Conservation (phyloP, 163 green algal species). For the Scenedesmus sp. region DNA sequence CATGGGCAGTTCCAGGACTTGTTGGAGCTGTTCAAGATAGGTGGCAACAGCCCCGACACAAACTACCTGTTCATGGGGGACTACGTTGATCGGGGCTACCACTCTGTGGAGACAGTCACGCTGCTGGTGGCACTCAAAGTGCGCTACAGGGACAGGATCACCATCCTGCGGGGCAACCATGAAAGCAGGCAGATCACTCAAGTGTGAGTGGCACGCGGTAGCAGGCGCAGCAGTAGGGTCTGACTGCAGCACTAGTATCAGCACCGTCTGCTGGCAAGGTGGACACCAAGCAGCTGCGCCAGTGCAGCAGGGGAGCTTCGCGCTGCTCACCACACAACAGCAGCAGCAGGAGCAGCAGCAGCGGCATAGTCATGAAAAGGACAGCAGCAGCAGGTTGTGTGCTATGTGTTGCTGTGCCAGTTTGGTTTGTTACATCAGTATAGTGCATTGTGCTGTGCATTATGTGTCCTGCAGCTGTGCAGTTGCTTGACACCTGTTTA, state of each 20-base stretch:
- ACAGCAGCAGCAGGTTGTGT: too few relatives aligned
- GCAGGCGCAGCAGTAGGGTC: neutral
- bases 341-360: neutral
- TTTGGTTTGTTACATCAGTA: neutral
- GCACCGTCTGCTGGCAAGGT: neutral
- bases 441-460: neutral
- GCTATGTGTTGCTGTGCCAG: neutral
- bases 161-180: slow-evolving; percentile 99
- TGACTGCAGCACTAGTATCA: neutral
- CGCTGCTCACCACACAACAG: neutral
- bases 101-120: slow-evolving; percentile 96
- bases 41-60: slow-evolving; percentile 96
- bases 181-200: slow-evolving; percentile 99
- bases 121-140: slow-evolving; percentile 98
- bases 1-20: slow-evolving; percentile 99
- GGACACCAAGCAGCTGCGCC: neutral
- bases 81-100: slow-evolving; percentile 98
- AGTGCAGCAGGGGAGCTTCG: neutral
- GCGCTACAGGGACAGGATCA: slow-evolving; percentile 94
- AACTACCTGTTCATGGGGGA: slow-evolving; percentile 99
- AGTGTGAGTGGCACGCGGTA: slow-evolving; percentile 72
- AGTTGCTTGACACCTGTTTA: neutral
- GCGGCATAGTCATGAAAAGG: neutral
- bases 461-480: neutral
- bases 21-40: slow-evolving; percentile 97